These are phyloP conservation scores for Penicillium diatomitis DNA, from an alignment of 495 filamentous ascomycete species.

Conservation along the genomic window DNA sequence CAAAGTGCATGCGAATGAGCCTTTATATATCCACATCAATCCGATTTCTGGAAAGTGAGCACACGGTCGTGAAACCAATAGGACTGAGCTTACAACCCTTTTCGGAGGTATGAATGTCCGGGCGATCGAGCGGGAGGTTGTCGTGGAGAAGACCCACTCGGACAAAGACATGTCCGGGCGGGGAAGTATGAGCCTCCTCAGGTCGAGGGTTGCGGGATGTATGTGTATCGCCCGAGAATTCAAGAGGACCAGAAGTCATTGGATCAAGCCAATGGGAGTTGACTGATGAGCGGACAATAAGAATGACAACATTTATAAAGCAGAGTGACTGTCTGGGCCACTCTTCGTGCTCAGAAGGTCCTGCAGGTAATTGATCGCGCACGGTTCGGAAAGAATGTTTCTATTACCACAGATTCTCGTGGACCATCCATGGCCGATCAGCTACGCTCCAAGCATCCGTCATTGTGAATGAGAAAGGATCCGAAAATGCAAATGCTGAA, in stretches of 20 bases:
- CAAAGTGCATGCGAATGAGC: background rate
- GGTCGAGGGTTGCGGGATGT: no score
- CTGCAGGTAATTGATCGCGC: no score
- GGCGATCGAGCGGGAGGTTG: background rate
- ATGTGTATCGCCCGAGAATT: no score
- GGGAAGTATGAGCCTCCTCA: background rate
- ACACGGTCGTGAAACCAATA: constrained; percentile 4
- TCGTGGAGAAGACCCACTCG: background rate
- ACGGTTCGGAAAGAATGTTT: no score
- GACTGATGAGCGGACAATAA: no score
- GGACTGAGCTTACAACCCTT: background rate
- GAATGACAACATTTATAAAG: no score
- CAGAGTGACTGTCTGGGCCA: no score
- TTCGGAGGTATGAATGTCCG: constrained; percentile 12
- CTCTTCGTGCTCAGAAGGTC: no score
- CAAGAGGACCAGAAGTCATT: no score
- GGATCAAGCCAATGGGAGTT: no score
- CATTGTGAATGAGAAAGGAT: constrained; percentile 12
- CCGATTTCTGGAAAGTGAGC: background rate
- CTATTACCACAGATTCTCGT: constrained; percentile 13
- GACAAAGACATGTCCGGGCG: background rate
- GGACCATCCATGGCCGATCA: constrained; percentile 35
- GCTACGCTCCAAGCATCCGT: constrained; percentile 34
- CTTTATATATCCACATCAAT: no score
- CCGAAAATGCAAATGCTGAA: constrained; percentile 13